Evolutionary conservation across 2,329 filamentous ascomycete genomes (phyloP).

Genomic region (Fusarium stilboides): DNA sequence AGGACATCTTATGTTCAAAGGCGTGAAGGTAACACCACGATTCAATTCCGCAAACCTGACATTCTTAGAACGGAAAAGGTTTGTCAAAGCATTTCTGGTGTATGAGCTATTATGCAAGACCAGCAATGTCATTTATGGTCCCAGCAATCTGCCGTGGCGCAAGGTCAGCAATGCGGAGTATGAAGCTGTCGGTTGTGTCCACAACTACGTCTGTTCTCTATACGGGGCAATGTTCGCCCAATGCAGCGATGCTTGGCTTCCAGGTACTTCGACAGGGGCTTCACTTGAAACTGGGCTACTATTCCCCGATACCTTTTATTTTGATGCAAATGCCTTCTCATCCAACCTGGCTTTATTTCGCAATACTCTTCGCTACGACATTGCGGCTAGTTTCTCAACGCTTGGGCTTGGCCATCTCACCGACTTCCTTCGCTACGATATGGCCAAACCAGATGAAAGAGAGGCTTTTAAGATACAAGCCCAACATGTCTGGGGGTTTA

Average conservation of each 20-base stretch:
- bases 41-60: slow-evolving; percentile 17
- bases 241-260: slow-evolving; percentile 9
- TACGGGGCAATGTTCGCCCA: slow-evolving; percentile 29
- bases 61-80: slow-evolving; percentile 5
- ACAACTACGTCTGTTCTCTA: slow-evolving; percentile 19
- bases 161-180: accelerated
- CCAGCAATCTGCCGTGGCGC: neutral
- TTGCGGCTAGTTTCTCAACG: neutral
- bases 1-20: slow-evolving; percentile 19
- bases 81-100: slow-evolving; percentile 25
- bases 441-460: neutral
- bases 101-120: slow-evolving; percentile 20
- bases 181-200: slow-evolving; percentile 21
- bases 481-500: neutral
- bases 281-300: slow-evolving; percentile 1
- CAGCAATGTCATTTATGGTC: neutral
- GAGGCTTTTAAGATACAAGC: neutral
- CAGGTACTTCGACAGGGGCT: neutral
- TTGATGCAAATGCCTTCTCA: slow-evolving; percentile 1
- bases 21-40: neutral
- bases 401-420: neutral
- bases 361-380: neutral
- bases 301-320: slow-evolving; percentile 24
- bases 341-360: neutral
- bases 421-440: neutral